These are phyloP conservation scores for Talaromyces sp. DNA, from an alignment of 2,329 filamentous ascomycete species.

Conservation along the genomic window DNA sequence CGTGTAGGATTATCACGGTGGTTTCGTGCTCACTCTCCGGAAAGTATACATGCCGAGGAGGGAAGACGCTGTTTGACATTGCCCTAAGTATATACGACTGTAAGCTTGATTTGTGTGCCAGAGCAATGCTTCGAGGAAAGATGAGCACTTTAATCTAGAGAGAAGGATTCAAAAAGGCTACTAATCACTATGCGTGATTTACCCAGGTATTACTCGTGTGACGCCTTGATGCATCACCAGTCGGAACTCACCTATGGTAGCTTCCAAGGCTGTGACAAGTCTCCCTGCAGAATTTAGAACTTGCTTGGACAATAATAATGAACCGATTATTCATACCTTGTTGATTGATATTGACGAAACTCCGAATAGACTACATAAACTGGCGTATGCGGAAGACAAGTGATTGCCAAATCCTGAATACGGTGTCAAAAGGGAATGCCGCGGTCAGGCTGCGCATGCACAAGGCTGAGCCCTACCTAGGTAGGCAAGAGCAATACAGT, in stretches of 20 bases:
- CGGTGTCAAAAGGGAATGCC: not conserved
- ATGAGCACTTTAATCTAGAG: not conserved
- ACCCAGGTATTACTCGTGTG: not conserved
- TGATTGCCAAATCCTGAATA: not conserved
- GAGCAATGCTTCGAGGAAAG: not conserved
- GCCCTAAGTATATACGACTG: not conserved
- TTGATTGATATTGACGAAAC: not conserved
- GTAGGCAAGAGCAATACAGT: not conserved
- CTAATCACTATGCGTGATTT: not conserved
- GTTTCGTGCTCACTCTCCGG: constrained; percentile 12
- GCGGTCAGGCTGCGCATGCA: not conserved
- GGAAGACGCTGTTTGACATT: constrained; percentile 11
- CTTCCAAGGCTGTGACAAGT: not conserved
- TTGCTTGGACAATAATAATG: not conserved
- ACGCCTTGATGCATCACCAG: not conserved
- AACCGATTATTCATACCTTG: not conserved
- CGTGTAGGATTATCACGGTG: constrained; percentile 20
- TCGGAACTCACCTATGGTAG: not conserved
- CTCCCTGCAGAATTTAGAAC: not conserved
- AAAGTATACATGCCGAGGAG: constrained; percentile 19
- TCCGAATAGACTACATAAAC: not conserved
- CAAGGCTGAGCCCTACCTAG: not conserved
- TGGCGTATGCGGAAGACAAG: not conserved
- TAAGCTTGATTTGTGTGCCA: not conserved
- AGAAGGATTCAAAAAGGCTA: not conserved